These are phyloP conservation scores for Malania oleifera DNA, from an alignment of 164 flowering plant genomes.

Conservation along the genomic window DNA sequence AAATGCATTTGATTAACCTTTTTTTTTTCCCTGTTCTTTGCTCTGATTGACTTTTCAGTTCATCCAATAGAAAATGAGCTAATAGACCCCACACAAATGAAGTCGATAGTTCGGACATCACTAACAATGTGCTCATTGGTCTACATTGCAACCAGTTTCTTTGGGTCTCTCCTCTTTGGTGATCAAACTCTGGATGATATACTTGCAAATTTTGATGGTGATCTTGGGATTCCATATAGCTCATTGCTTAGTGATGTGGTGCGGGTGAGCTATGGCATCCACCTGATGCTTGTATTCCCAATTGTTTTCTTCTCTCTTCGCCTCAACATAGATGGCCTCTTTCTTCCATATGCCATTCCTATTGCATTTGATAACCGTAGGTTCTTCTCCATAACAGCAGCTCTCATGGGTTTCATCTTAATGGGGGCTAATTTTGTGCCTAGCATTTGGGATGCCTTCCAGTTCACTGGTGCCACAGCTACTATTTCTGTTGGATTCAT, in stretches of 20 bases:
- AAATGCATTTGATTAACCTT: no score
- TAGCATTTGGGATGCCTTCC: slow-evolving; percentile 81
- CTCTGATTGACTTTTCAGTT: slow-evolving; percentile 31
- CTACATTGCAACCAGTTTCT: slow-evolving; percentile 67
- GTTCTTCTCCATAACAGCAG: slow-evolving; percentile 41
- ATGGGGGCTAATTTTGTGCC: slow-evolving; percentile 73
- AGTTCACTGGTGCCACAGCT: slow-evolving; percentile 78
- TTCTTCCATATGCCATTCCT: slow-evolving; percentile 55
- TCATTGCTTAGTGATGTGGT: slow-evolving; percentile 48
- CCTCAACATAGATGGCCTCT: slow-evolving; percentile 65
- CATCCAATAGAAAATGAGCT: slow-evolving; percentile 78
- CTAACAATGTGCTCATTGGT: slow-evolving; percentile 48
- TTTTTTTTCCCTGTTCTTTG: background rate
- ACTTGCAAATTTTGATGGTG: slow-evolving; percentile 68
- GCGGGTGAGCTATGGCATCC: slow-evolving; percentile 63
- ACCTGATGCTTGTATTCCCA: slow-evolving; percentile 81
- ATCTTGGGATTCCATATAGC: slow-evolving; percentile 57
- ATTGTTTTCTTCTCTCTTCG: slow-evolving; percentile 71
- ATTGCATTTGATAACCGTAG: slow-evolving; percentile 41
- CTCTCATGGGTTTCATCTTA: slow-evolving; percentile 50
- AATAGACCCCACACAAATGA: slow-evolving; percentile 52
- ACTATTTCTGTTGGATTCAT: slow-evolving; percentile 63
- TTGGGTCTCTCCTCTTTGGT: slow-evolving; percentile 69
- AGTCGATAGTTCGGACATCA: slow-evolving; percentile 51
- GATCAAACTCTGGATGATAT: slow-evolving; percentile 63